Conservation (phyloP, 306 rosid genomes). For the Fagus crenata region DNA sequence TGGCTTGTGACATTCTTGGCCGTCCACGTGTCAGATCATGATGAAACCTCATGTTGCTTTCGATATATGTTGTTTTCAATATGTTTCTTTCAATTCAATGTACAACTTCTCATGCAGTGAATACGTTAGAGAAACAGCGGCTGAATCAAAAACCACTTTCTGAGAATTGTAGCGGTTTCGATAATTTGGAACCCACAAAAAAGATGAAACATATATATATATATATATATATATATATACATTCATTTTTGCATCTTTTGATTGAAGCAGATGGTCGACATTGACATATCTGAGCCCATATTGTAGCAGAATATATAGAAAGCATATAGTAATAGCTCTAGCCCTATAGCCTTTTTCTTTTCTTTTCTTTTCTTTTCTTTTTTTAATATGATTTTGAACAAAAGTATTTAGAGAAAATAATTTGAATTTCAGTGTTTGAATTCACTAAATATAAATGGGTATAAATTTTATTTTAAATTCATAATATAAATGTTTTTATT, state of each 20-base stretch:
- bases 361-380: not conserved
- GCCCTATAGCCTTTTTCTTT: not conserved
- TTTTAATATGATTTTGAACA: no score
- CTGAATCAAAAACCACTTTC: slow-evolving; percentile 41
- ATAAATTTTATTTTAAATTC: no score
- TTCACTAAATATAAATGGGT: no score
- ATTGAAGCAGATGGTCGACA: slow-evolving; percentile 15
- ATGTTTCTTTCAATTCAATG: not conserved
- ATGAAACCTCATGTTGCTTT: slow-evolving; percentile 24
- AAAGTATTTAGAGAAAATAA: no score
- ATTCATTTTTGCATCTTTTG: slow-evolving; percentile 3
- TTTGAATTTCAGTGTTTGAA: no score
- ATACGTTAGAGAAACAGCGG: slow-evolving; percentile 51
- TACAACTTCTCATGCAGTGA: slow-evolving; percentile 21
- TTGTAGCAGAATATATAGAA: not conserved
- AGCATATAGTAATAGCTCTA: not conserved
- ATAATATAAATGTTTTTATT: no score
- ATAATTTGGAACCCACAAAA: slow-evolving; percentile 7
- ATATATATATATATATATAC: not conserved
- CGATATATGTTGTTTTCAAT: no score
- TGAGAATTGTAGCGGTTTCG: slow-evolving; percentile 31
- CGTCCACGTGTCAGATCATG: slow-evolving; percentile 45
- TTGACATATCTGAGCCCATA: slow-evolving; percentile 6
- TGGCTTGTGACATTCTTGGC: not conserved
- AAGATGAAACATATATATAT: not conserved